Percentiles rank a stretch among this genome's conserved stretches.
Conservation (phyloP, 1,284 basidiomycete genomes). For the Peniophora sp. region DNA sequence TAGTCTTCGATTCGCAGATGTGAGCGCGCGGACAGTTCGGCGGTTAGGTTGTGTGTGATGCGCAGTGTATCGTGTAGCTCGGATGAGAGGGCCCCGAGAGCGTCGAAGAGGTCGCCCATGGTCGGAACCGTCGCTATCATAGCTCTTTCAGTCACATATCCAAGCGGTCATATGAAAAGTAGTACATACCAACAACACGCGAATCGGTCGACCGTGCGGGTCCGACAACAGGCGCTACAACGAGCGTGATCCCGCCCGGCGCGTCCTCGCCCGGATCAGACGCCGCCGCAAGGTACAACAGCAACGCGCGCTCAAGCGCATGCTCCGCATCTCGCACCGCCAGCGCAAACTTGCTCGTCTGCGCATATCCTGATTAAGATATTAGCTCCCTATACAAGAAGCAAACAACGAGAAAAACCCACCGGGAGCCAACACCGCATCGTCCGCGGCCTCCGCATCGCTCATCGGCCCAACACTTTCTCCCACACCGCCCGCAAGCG, state of each 20-base stretch:
- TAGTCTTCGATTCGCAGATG: constrained; percentile 59
- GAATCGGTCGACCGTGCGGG: constrained; percentile 37
- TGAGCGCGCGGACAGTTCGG: constrained; percentile 65
- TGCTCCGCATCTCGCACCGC: constrained; percentile 44
- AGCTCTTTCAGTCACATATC: constrained; percentile 9
- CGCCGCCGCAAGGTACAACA: constrained; percentile 58
- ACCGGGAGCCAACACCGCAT: constrained; percentile 49
- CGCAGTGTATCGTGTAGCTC: constrained; percentile 56
- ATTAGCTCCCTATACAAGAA: constrained; percentile 15
- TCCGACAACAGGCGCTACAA: constrained; percentile 54
- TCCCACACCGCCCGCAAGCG: constrained; percentile 60
- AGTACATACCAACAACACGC: constrained; percentile 31
- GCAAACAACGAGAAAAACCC: constrained; percentile 11
- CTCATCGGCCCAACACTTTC: constrained; percentile 57
- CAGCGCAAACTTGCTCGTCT: constrained; percentile 50
- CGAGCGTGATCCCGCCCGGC: constrained; percentile 54
- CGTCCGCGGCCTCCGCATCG: constrained; percentile 59
- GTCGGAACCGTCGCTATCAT: constrained; percentile 62
- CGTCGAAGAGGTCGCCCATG: constrained; percentile 67
- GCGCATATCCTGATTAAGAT: constrained; percentile 35
- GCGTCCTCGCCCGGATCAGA: constrained; percentile 32
- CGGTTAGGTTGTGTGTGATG: constrained; percentile 59
- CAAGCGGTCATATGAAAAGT: constrained; percentile 5
- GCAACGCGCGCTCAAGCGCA: constrained; percentile 49
- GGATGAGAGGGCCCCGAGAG: constrained; percentile 53